A percentile compares a stretch with the other conserved stretches of the same genome.
phyloP scores from a whole-genome alignment of 1,284 basidiomycete genomes.

The Mrakiaceae sp. region DNA sequence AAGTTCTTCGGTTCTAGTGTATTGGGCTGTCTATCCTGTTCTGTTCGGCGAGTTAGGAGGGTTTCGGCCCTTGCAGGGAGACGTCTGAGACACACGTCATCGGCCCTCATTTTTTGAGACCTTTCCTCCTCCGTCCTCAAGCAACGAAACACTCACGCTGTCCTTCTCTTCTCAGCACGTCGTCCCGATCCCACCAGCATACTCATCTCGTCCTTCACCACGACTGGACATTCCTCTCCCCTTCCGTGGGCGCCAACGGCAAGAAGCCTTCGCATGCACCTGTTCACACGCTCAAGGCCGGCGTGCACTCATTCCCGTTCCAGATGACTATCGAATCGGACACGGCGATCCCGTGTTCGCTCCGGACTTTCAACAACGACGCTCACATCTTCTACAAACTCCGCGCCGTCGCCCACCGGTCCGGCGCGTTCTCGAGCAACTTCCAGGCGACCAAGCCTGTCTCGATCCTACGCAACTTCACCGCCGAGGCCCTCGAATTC shows the following conservation, averaged over 20 bases:
- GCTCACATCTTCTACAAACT: constrained; percentile 74
- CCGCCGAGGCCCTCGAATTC: constrained; percentile 76
- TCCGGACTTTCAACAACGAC: constrained; percentile 46
- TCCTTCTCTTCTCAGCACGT: constrained; percentile 19
- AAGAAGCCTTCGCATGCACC: constrained; percentile 59
- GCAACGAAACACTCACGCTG: neutral
- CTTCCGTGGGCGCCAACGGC: neutral
- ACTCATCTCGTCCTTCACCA: constrained; percentile 60
- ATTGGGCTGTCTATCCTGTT: neutral
- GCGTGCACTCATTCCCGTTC: constrained; percentile 51
- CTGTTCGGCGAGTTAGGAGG: neutral
- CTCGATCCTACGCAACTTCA: constrained; percentile 58
- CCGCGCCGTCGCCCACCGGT: constrained; percentile 63
- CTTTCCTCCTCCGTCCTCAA: too few species aligned
- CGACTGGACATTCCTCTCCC: constrained; percentile 53
- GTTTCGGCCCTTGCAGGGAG: too few species aligned
- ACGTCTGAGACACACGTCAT: too few species aligned
- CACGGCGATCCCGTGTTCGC: constrained; percentile 65
- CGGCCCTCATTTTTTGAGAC: too few species aligned
- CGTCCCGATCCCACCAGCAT: constrained; percentile 38
- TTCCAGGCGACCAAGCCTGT: constrained; percentile 53
- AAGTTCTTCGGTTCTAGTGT: too few species aligned
- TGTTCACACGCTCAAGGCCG: constrained; percentile 67
- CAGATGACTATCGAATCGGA: constrained; percentile 66
- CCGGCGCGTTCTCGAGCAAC: constrained; percentile 57